phyloP scores from a whole-genome alignment of 345 rosid genomes.

The Barbarea vulgaris region DNA sequence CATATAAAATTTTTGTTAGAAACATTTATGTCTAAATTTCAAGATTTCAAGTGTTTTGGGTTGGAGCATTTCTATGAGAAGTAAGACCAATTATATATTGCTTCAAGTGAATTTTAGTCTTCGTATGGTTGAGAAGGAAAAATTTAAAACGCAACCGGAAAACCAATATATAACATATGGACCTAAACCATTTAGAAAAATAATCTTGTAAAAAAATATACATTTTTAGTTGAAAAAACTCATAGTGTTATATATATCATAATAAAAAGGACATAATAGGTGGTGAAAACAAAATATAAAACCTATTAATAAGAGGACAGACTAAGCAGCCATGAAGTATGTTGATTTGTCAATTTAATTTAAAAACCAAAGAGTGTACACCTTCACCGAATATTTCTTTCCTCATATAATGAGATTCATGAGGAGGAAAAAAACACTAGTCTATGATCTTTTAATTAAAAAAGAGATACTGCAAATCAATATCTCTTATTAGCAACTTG shows the following conservation, averaged over 20 bases:
- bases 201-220: not conserved
- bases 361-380: constrained; percentile 3
- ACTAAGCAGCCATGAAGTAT: constrained; percentile 4
- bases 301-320: not conserved
- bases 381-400: constrained; percentile 31
- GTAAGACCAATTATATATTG: not conserved
- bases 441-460: not conserved
- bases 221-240: not conserved
- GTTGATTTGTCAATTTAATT: constrained; percentile 8
- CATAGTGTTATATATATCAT: not conserved
- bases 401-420: constrained; percentile 20
- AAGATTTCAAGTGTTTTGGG: not conserved
- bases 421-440: not conserved
- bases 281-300: not conserved
- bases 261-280: constrained; percentile 10
- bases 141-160: not conserved
- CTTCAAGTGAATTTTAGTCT: not conserved
- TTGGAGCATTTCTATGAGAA: no score
- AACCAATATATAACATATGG: not conserved
- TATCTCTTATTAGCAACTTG: not conserved
- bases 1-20: not conserved
- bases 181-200: not conserved
- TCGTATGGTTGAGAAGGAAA: not conserved
- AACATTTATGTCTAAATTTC: not conserved
- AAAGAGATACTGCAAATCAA: not conserved